phyloP scores from a whole-genome alignment of 2,329 filamentous ascomycete species.

The Talaromyces sp. region DNA sequence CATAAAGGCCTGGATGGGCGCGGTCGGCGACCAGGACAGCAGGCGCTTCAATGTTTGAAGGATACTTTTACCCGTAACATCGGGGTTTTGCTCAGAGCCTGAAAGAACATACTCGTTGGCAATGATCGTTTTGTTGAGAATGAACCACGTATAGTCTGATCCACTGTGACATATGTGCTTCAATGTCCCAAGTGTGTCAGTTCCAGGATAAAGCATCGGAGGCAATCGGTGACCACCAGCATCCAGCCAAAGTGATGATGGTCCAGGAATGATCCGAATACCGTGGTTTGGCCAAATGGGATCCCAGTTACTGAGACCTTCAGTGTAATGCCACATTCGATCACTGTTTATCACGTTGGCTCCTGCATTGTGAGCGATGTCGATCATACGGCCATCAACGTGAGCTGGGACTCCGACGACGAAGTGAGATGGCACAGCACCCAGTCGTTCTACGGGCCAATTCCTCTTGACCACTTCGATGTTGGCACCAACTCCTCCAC shows the following conservation, averaged over 20 bases:
- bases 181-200: conserved; percentile 1
- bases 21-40: not conserved
- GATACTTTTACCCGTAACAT: conserved; percentile 2
- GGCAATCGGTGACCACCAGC: not conserved
- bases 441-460: conserved; percentile 4
- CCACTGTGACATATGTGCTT: conserved; percentile 5
- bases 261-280: conserved; percentile 2
- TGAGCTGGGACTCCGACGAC: conserved; percentile 4
- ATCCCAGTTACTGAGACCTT: conserved; percentile 4
- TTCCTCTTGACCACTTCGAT: conserved; percentile 5
- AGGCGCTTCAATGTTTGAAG: conserved; percentile 1
- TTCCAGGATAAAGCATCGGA: conserved; percentile 8
- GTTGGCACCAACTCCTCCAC: conserved; percentile 3
- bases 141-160: conserved; percentile 3
- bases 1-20: conserved; percentile 3
- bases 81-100: conserved; percentile 6
- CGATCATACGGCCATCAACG: conserved; percentile 5
- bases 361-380: not conserved
- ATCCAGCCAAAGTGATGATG: conserved; percentile 6
- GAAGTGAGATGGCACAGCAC: not conserved
- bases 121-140: conserved; percentile 1
- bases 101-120: conserved; percentile 5
- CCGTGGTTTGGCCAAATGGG: conserved; percentile 3
- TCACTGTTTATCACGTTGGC: conserved; percentile 4
- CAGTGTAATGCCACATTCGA: conserved; percentile 7